phyloP scores from a whole-genome alignment of 495 filamentous ascomycete genomes.

The Neurospora hispaniola region DNA sequence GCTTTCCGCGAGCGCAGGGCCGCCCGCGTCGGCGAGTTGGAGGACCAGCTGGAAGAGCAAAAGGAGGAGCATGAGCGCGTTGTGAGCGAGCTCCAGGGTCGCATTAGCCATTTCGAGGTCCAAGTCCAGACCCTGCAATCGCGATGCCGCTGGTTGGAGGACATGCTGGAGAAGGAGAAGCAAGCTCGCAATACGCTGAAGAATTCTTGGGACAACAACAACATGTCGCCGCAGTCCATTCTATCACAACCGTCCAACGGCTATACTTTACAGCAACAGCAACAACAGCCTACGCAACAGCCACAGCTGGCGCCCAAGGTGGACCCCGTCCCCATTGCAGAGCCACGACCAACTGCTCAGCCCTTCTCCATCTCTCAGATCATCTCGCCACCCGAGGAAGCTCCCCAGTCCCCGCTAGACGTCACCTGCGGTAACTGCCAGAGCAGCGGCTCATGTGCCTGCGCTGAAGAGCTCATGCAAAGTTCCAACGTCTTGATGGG shows the following conservation, averaged over 20 bases:
- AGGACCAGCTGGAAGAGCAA: slow-evolving; percentile 66
- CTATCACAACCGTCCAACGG: not conserved
- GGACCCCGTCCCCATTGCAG: slow-evolving; percentile 5
- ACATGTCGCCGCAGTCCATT: slow-evolving; percentile 3
- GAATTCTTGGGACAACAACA: slow-evolving; percentile 11
- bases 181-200: slow-evolving; percentile 13
- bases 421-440: slow-evolving; percentile 41
- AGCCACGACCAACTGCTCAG: slow-evolving; percentile 21
- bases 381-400: slow-evolving; percentile 33
- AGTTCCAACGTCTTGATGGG: slow-evolving; percentile 32
- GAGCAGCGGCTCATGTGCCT: slow-evolving; percentile 38
- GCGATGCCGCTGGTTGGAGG: slow-evolving; percentile 32
- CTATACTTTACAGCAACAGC: slow-evolving; percentile 7
- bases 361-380: slow-evolving; percentile 39
- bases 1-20: slow-evolving; percentile 83
- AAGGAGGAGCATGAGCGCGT: slow-evolving; percentile 36
- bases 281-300: not conserved
- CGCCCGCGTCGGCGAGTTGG: slow-evolving; percentile 73
- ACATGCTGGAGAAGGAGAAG: slow-evolving; percentile 32
- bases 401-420: slow-evolving; percentile 14
- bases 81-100: slow-evolving; percentile 36
- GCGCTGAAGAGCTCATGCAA: slow-evolving; percentile 39
- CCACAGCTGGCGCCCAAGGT: not conserved
- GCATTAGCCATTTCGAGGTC: slow-evolving; percentile 32
- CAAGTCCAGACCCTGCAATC: slow-evolving; percentile 35